phyloP scores from a whole-genome alignment of 805 yeast species.

The Kodamaea nitidulidarum region DNA sequence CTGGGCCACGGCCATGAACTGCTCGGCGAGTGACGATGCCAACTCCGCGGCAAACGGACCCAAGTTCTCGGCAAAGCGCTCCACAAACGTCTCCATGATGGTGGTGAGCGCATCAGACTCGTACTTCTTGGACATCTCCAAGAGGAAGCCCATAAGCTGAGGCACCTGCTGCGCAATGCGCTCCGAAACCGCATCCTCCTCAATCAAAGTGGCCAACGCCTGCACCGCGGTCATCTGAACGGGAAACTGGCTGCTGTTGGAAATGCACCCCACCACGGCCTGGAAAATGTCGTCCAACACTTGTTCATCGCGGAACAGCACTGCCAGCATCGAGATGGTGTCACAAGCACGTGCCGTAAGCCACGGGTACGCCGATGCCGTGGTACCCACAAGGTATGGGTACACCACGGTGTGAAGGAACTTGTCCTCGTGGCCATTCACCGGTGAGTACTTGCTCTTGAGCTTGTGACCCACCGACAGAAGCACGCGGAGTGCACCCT shows the following conservation, averaged over 20 bases:
- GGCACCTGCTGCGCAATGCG: constrained; percentile 42
- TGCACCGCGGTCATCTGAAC: constrained; percentile 50
- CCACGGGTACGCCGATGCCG: constrained; percentile 32
- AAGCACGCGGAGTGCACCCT: constrained; percentile 40
- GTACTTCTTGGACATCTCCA: constrained; percentile 41
- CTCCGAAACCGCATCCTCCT: constrained; percentile 43
- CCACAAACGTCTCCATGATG: constrained; percentile 45
- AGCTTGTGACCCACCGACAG: constrained; percentile 39
- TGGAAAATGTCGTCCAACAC: constrained; percentile 39
- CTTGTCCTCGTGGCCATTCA: constrained; percentile 36
- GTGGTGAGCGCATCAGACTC: constrained; percentile 42
- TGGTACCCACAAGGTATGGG: constrained; percentile 36
- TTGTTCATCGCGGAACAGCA: constrained; percentile 30
- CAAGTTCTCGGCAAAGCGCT: constrained; percentile 38
- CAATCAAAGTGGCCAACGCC: constrained; percentile 45
- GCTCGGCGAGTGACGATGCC: constrained; percentile 60
- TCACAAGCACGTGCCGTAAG: constrained; percentile 46
- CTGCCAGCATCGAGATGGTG: constrained; percentile 38
- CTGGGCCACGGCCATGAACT: constrained; percentile 64
- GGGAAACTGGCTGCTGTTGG: constrained; percentile 43
- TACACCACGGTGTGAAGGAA: constrained; percentile 35
- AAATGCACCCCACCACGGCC: constrained; percentile 39
- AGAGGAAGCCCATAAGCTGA: constrained; percentile 41
- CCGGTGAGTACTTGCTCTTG: constrained; percentile 34
- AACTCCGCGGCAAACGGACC: constrained; percentile 67